Conservation (phyloP, 2,329 filamentous ascomycete species). For the Coleophoma cylindrospora region DNA sequence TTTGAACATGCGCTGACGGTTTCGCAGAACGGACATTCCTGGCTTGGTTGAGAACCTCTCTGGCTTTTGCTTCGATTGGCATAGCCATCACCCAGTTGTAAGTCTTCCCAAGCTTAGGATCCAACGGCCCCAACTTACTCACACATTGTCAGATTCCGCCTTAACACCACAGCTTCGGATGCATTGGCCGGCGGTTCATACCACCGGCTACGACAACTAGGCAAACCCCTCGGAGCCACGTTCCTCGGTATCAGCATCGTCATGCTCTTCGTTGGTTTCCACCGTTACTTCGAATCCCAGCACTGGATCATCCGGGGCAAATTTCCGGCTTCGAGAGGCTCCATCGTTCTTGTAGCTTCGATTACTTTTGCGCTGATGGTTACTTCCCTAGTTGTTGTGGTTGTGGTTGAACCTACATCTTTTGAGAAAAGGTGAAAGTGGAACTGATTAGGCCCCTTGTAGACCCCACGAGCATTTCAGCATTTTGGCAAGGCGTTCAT, state of each 20-base stretch:
- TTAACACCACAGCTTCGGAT: conserved; percentile 55
- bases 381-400: conserved; percentile 52
- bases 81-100: conserved; percentile 75
- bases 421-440: conserved; percentile 15
- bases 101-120: background rate
- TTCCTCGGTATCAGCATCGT: conserved; percentile 74
- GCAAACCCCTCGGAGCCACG: conserved; percentile 70
- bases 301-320: conserved; percentile 76
- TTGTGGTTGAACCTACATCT: conserved; percentile 42
- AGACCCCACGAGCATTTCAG: background rate
- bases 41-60: conserved; percentile 77
- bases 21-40: conserved; percentile 73
- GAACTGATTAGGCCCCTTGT: background rate
- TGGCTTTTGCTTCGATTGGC: conserved; percentile 77
- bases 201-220: conserved; percentile 52
- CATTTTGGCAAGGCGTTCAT: background rate
- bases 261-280: conserved; percentile 71
- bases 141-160: conserved; percentile 50
- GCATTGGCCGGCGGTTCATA: conserved; percentile 24
- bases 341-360: conserved; percentile 63
- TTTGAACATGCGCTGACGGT: background rate
- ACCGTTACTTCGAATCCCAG: conserved; percentile 73
- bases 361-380: conserved; percentile 61
- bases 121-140: background rate
- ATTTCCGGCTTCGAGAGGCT: conserved; percentile 73